Percentiles rank a stretch among this genome's conserved stretches.
Conservation (phyloP, 495 filamentous ascomycete species). For the Opeltia flavorubescens region DNA sequence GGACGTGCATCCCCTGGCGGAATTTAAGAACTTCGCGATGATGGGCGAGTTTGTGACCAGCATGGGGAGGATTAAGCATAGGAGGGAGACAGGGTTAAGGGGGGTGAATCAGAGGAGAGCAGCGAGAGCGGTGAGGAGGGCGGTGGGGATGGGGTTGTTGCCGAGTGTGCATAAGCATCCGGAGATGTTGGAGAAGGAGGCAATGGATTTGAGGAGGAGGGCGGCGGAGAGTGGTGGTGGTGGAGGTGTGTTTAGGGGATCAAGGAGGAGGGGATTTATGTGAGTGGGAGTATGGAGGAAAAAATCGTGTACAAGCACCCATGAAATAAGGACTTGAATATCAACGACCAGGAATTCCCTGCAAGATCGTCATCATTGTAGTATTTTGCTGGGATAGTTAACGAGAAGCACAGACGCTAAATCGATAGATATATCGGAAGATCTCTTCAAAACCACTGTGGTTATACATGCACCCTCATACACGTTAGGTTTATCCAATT, state of each 20-base stretch:
- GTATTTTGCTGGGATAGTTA: no score
- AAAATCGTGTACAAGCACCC: no score
- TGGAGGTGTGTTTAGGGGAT: background rate
- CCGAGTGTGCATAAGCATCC: constrained; percentile 87
- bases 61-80: constrained; percentile 72
- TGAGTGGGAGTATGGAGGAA: background rate
- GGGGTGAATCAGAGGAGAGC: constrained; percentile 85
- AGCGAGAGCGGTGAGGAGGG: constrained; percentile 78
- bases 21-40: constrained; percentile 91
- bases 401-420: no score
- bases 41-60: constrained; percentile 79
- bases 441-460: no score
- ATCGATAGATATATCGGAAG: no score
- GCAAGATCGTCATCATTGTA: no score
- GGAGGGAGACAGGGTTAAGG: constrained; percentile 59
- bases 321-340: no score
- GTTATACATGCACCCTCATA: no score
- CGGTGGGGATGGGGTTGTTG: constrained; percentile 81
- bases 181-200: constrained; percentile 51
- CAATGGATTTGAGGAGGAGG: background rate
- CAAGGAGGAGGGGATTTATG: background rate
- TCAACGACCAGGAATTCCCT: no score
- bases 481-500: no score
- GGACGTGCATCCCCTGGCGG: constrained; percentile 63
- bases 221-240: background rate